Conservation (phyloP, 2,329 filamentous ascomycete species). For the Trichoderma arundinaceum region DNA sequence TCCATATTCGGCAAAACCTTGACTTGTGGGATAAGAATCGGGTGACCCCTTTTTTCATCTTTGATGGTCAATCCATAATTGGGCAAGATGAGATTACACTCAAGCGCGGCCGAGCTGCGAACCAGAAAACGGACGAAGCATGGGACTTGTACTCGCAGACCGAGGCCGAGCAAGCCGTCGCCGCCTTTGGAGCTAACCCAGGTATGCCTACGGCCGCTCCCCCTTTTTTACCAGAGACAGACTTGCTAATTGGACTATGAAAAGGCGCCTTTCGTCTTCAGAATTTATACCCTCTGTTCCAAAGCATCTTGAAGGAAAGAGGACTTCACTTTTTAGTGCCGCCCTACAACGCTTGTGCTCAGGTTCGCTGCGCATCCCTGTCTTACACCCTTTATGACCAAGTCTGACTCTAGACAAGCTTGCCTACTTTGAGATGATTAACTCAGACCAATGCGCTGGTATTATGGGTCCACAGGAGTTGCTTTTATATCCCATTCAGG, state of each 20-base stretch:
- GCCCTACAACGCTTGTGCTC: constrained; percentile 85
- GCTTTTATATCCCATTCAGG: constrained; percentile 82
- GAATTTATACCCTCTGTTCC: constrained; percentile 77
- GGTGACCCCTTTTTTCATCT: constrained; percentile 85
- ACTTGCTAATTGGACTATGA: not conserved
- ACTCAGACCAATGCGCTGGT: constrained; percentile 72
- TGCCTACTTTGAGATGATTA: constrained; percentile 74
- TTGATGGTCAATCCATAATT: constrained; percentile 82
- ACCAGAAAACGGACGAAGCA: constrained; percentile 74
- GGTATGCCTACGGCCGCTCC: constrained; percentile 55
- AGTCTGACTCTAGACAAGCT: constrained; percentile 57
- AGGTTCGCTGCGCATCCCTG: constrained; percentile 60
- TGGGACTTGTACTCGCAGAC: constrained; percentile 88
- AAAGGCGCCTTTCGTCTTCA: constrained; percentile 73
- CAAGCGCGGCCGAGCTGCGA: constrained; percentile 68
- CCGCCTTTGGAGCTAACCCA: constrained; percentile 79
- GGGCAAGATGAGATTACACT: constrained; percentile 74
- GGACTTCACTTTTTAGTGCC: constrained; percentile 79
- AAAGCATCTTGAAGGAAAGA: constrained; percentile 72
- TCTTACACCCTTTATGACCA: constrained; percentile 36
- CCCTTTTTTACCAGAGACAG: not conserved
- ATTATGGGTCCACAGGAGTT: constrained; percentile 85
- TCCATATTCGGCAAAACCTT: constrained; percentile 77
- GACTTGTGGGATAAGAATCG: constrained; percentile 71
- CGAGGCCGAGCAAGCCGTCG: constrained; percentile 79